phyloP scores from a whole-genome alignment of 179 eudicot species.

The Actinidia polygama region DNA sequence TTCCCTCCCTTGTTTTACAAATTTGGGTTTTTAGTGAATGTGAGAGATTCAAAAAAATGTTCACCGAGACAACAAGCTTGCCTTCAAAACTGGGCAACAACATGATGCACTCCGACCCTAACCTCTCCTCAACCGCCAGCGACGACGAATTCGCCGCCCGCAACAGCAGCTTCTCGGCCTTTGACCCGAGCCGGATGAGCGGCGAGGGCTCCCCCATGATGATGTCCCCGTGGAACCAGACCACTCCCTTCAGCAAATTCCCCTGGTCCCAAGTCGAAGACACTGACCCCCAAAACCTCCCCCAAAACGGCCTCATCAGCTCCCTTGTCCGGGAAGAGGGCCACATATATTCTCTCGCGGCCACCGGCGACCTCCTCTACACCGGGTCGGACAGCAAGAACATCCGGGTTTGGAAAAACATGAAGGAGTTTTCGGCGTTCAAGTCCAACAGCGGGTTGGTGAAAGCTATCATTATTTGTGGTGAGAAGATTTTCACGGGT shows the following conservation, averaged over 20 bases:
- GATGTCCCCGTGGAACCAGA: slow-evolving; percentile 62
- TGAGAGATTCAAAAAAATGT: not conserved
- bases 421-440: slow-evolving; percentile 74
- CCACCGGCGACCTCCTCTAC: slow-evolving; percentile 61
- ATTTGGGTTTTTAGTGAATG: not conserved
- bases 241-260: slow-evolving; percentile 47
- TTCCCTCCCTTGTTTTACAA: not conserved
- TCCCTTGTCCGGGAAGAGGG: slow-evolving; percentile 79
- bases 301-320: slow-evolving; percentile 58
- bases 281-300: not conserved
- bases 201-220: slow-evolving; percentile 45
- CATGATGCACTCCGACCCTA: slow-evolving; percentile 25
- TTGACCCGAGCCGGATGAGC: slow-evolving; percentile 34
- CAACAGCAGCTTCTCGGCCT: slow-evolving; percentile 39
- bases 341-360: slow-evolving; percentile 78
- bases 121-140: not conserved
- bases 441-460: slow-evolving; percentile 82
- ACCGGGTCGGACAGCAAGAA: slow-evolving; percentile 90
- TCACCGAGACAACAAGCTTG: slow-evolving; percentile 16
- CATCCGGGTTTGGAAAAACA: slow-evolving; percentile 77
- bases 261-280: slow-evolving; percentile 47
- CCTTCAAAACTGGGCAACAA: slow-evolving; percentile 19
- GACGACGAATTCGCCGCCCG: slow-evolving; percentile 29
- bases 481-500: slow-evolving; percentile 74
- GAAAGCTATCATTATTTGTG: slow-evolving; percentile 68